Base-by-base conservation (phyloP, 169 alveolate genomes). In the Cryptosporidium xiaoi region DNA sequence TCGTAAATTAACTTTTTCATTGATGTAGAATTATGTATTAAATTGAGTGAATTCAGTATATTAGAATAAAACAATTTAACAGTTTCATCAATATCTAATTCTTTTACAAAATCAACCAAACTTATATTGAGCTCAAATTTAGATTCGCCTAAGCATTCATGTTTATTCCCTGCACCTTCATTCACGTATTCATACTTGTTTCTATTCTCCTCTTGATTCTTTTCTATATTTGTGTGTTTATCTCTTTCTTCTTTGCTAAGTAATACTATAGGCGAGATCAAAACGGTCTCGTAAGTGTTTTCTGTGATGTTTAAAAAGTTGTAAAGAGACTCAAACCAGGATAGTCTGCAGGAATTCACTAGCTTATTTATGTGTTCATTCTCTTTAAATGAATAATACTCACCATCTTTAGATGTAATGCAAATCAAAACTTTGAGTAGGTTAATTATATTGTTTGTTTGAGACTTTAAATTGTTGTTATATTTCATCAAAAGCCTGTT, bases 41-140 rank as follows among this genome's bases (percentile, higher is more conserved):
- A 66, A 29, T 55, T 69, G 3, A 69, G 36, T 13, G 83, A 53
- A 20, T n/a, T 33, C 10, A 56, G 18, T 29, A 69, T 53, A 56
- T 56, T 53, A 12, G 67, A 20, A 56, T 69, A 69, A 34, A 69
- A 69, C 12, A 27, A n/a, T 15, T 51, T 56, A 33, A 15, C 24
- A 12, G 44, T 33, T 7, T n/a, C 40, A 16, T 56, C 67, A 6
- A 51, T 53, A 18, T 40, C 3, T 12, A 69, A 64, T 16, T 40
- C 40, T 34, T 18, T 15, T 53, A 31, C 66, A 12, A 46, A 69
- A 10, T 69, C 60, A 20, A 69, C 40, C 0, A 69, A 40, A 18
- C 55, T 69, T 66, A 69, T 69, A 15, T 55, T 69, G 20, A 69
- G 66, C 67, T 69, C 83, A 69, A 69, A 69, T 69, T 53, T 69